Percentiles rank a stretch among this genome's conserved stretches.
Conservation (phyloP, 495 filamentous ascomycete genomes). For the Penicillium manginii region DNA sequence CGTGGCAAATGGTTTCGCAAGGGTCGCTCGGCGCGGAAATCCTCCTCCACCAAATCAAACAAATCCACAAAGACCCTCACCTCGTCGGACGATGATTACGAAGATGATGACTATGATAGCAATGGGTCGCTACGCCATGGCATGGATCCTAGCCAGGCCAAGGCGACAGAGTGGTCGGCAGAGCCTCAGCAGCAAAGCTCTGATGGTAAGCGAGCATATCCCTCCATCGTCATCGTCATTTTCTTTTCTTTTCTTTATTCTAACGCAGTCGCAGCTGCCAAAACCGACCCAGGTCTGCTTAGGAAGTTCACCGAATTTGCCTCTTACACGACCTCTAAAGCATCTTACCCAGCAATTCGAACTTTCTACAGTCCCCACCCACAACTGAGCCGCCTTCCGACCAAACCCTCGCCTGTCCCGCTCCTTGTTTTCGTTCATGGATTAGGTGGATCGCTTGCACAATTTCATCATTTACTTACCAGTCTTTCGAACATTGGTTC, state of each 20-base stretch:
- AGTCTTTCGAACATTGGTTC: slow-evolving; percentile 83
- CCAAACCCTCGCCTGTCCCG: slow-evolving; percentile 71
- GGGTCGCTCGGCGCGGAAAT: background rate
- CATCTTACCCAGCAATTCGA: slow-evolving; percentile 76
- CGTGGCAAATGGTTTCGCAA: slow-evolving; percentile 29
- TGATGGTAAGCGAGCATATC: slow-evolving; percentile 33
- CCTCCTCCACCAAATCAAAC: slow-evolving; percentile 24
- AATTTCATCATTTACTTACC: slow-evolving; percentile 81
- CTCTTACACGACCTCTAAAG: slow-evolving; percentile 68
- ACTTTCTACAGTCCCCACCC: slow-evolving; percentile 84
- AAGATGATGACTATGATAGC: slow-evolving; percentile 50
- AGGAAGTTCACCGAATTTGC: slow-evolving; percentile 73
- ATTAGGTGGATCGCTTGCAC: slow-evolving; percentile 84
- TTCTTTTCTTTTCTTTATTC: background rate
- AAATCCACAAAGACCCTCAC: slow-evolving; percentile 38
- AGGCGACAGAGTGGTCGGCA: slow-evolving; percentile 22
- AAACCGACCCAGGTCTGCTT: slow-evolving; percentile 74
- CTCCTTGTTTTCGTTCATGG: slow-evolving; percentile 91
- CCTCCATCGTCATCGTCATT: background rate
- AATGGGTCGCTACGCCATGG: slow-evolving; percentile 41
- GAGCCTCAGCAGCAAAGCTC: slow-evolving; percentile 32
- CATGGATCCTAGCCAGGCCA: slow-evolving; percentile 22
- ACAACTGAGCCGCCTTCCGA: slow-evolving; percentile 76
- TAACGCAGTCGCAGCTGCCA: slow-evolving; percentile 31
- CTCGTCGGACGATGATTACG: slow-evolving; percentile 49